phyloP scores from a whole-genome alignment of 2,329 filamentous ascomycete genomes.

The Boeremia exigua region DNA sequence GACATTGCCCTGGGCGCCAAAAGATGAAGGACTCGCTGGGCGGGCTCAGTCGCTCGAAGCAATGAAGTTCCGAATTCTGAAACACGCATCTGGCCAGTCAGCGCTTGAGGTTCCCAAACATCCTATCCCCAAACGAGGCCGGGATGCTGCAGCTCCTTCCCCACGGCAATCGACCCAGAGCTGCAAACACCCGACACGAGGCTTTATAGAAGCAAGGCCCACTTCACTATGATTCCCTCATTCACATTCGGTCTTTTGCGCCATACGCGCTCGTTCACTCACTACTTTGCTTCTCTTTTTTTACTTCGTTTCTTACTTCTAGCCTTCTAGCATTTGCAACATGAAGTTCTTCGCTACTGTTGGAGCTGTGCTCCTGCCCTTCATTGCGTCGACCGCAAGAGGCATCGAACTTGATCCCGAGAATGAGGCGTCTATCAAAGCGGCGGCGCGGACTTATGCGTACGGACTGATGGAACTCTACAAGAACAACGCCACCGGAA shows the following conservation, averaged over 20 bases:
- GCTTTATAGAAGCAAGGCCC: constrained; percentile 14
- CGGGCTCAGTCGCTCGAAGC: constrained; percentile 15
- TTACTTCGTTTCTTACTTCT: constrained; percentile 25
- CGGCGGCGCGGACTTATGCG: constrained; percentile 38
- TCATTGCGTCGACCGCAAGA: constrained; percentile 34
- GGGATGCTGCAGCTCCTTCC: constrained; percentile 7
- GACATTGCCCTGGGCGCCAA: constrained; percentile 11
- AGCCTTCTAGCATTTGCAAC: constrained; percentile 21
- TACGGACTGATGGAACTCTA: constrained; percentile 46
- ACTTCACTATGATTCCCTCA: constrained; percentile 25
- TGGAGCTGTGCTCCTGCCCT: constrained; percentile 46
- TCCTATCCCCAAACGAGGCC: constrained; percentile 6
- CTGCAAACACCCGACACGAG: constrained; percentile 14
- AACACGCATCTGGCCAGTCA: constrained; percentile 20
- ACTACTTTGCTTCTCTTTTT: constrained; percentile 24
- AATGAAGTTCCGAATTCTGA: constrained; percentile 20
- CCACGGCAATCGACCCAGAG: constrained; percentile 11
- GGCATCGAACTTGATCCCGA: constrained; percentile 42
- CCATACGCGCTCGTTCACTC: constrained; percentile 31
- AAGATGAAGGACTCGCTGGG: constrained; percentile 18
- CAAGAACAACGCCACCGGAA: constrained; percentile 35
- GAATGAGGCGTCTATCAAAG: constrained; percentile 42
- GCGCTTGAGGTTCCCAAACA: constrained; percentile 7
- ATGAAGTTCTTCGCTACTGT: constrained; percentile 42
- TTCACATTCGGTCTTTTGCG: constrained; percentile 29